Conservation (phyloP, 208 protist species). For the Herpetomonas samuelpessoai region DNA sequence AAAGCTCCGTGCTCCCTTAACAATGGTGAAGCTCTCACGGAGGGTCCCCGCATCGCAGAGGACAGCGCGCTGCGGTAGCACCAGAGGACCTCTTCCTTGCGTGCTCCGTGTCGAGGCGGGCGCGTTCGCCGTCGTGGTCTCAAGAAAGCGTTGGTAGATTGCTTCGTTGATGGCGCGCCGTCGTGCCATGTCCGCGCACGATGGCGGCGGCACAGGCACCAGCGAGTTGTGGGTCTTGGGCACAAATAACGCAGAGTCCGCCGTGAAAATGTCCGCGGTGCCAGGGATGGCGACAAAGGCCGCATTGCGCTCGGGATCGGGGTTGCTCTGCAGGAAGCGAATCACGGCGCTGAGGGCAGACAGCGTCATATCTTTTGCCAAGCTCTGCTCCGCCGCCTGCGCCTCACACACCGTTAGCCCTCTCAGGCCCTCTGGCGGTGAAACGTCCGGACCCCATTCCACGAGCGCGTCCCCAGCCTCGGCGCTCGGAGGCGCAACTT, state of each 20-base stretch:
- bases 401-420: slow-evolving; percentile 8
- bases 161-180: slow-evolving; percentile 1
- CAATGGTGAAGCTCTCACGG: slow-evolving; percentile 60
- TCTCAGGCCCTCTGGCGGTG: background rate
- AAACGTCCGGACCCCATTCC: background rate
- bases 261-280: slow-evolving; percentile 46
- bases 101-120: background rate
- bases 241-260: slow-evolving; percentile 20
- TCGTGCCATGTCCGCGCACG: background rate
- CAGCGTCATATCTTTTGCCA: slow-evolving; percentile 23
- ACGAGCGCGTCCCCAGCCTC: background rate
- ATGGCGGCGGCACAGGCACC: too few relatives aligned
- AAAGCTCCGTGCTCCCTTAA: slow-evolving; percentile 41
- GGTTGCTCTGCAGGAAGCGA: slow-evolving; percentile 80
- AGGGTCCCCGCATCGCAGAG: slow-evolving; percentile 33
- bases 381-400: slow-evolving; percentile 17
- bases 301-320: slow-evolving; percentile 63
- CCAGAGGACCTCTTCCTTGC: too few relatives aligned
- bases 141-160: background rate
- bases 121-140: background rate
- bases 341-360: slow-evolving; percentile 56
- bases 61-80: slow-evolving; percentile 28
- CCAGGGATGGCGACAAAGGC: slow-evolving; percentile 56
- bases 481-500: slow-evolving; percentile 6
- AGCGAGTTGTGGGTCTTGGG: background rate